Base-by-base conservation (phyloP, 2,329 filamentous ascomycete genomes). In the Amesomyces nigricolor region DNA sequence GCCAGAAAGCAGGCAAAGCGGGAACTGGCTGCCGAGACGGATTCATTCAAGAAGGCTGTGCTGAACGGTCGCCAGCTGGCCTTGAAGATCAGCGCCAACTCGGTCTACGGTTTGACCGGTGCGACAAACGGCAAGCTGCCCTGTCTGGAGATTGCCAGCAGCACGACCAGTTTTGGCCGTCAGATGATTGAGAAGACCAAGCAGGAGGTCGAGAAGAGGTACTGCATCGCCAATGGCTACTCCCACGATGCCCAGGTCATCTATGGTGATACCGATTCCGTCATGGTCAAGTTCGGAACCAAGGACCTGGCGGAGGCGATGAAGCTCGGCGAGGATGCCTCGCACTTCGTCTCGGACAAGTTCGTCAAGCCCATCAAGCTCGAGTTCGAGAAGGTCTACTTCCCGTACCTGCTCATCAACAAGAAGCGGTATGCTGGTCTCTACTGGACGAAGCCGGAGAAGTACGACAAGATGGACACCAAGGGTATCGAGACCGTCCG, bases 161-260 rank as follows among this genome's bases (percentile, higher is more conserved):
- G 91, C 73, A 97, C 94, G 13, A 99, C 94, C 1, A 91, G 88
- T 75, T 99, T 96, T 66, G 94, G 94, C 63, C 89, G 94, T 65
- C 88, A 96, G 69, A 99, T 99, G 94, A 99, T 99, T 75, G 92
- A 97, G 71, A 94, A 86, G 74, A 97, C 94, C 0, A 97, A 96
- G 72, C 81, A 87, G n/a, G 94, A 97, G 69, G 94, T 99, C 6
- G 92, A 97, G 72, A 79, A 81, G 40, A 86, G 83, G 62, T 99
- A 96, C 72, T 92, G 83, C 47, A 91, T 96, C 54, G 89, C 89
- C 48, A 97, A 99, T 65, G 94, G 94, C 16, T 99, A 97, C 72
- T 84, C 82, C 1, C 90, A 97, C 69, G 89, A 99, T 70, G 94
- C 94, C 0, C 86, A 96, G 68, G 94, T 99, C 73, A 95, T 99